Evolutionary conservation across 1,139 yeast species (phyloP).

Genomic region (Kazachstania sp.): DNA sequence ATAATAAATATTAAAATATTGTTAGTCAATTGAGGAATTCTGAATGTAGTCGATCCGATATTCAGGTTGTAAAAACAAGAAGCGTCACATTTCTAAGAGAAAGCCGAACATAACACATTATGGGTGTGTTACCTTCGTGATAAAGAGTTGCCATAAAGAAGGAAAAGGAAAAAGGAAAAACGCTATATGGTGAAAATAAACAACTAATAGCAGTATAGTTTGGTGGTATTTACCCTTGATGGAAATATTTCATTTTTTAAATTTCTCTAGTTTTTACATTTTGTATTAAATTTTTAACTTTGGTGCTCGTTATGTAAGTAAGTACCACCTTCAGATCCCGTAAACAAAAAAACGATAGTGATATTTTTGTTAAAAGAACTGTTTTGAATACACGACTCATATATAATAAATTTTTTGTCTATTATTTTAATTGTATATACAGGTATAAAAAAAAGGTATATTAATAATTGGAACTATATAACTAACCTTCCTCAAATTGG

Average conservation of each 20-base stretch:
- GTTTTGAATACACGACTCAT: not conserved
- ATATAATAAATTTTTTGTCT: not conserved
- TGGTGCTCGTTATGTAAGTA: not conserved
- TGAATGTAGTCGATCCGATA: too few relatives aligned
- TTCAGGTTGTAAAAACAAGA: too few relatives aligned
- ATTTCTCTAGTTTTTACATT: not conserved
- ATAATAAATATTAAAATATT: too few relatives aligned
- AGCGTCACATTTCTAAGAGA: too few relatives aligned
- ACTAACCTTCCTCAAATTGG: too few relatives aligned
- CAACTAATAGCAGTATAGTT: too few relatives aligned
- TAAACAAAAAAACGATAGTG: constrained; percentile 1
- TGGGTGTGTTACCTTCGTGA: too few relatives aligned
- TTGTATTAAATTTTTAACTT: not conserved
- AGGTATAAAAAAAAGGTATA: not conserved
- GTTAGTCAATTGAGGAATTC: too few relatives aligned
- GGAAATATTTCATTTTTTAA: not conserved
- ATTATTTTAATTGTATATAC: constrained; percentile 1
- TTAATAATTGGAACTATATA: too few relatives aligned
- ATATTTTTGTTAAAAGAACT: not conserved
- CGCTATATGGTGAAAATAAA: not conserved
- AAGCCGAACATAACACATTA: too few relatives aligned
- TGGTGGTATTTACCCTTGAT: not conserved
- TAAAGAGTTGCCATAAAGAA: too few relatives aligned
- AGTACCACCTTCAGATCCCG: not conserved
- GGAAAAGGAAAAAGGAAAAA: too few relatives aligned